Evolutionary conservation across 1,284 basidiomycete species (phyloP).

Genomic region (Mycena citricolor): DNA sequence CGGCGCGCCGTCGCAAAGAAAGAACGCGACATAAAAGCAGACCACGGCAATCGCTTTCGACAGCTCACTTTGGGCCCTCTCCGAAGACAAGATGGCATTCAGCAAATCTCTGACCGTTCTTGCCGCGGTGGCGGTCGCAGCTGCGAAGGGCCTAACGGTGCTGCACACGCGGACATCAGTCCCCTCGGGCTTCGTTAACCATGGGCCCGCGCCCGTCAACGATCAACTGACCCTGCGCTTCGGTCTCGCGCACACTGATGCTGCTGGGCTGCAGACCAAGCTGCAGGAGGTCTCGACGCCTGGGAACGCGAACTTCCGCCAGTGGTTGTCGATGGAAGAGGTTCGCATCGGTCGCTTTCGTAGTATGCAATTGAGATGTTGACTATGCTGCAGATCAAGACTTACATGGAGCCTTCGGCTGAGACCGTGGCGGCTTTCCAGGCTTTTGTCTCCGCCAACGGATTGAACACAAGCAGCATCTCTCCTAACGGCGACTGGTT

Average conservation of each 20-base stretch:
- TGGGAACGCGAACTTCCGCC: slow-evolving; percentile 26
- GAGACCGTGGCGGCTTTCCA: slow-evolving; percentile 41
- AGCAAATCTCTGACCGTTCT: too few species aligned
- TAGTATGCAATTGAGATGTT: slow-evolving; percentile 43
- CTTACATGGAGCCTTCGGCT: slow-evolving; percentile 43
- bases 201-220: slow-evolving; percentile 13
- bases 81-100: too few species aligned
- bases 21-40: too few species aligned
- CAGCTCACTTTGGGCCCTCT: too few species aligned
- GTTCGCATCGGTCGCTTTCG: neutral
- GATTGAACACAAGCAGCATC: slow-evolving; percentile 32
- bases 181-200: slow-evolving; percentile 15
- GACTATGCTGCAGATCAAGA: slow-evolving; percentile 34
- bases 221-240: slow-evolving; percentile 21
- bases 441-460: slow-evolving; percentile 45
- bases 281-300: slow-evolving; percentile 24
- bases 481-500: slow-evolving; percentile 44
- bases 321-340: slow-evolving; percentile 11
- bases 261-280: slow-evolving; percentile 17
- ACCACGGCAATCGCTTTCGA: too few species aligned
- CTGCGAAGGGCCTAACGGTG: too few species aligned
- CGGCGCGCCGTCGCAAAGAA: too few species aligned
- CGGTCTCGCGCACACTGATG: slow-evolving; percentile 17
- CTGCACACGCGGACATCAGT: slow-evolving; percentile 18
- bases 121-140: too few species aligned